Percentiles rank a stretch among this genome's conserved stretches.
Evolutionary conservation across 192 early-diverging fungal species (phyloP).

Genomic region (Kappamyces sp.): DNA sequence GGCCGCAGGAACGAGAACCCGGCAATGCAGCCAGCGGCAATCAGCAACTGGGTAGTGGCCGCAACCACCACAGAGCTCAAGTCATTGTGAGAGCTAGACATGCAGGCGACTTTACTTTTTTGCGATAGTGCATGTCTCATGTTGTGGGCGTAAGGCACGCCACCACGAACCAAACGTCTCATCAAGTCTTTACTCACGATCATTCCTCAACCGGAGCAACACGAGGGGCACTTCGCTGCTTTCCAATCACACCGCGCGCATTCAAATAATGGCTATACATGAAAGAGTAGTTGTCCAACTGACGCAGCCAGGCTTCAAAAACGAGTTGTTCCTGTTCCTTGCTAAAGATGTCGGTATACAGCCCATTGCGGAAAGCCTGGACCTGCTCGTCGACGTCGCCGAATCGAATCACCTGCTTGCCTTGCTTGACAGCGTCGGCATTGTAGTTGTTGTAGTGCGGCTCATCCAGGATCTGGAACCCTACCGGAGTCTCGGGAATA

Average conservation of each 20-base stretch:
- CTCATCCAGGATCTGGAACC: constrained; percentile 24
- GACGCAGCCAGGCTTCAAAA: neutral
- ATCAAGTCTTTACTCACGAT: neutral
- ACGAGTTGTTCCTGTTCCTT: neutral
- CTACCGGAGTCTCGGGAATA: constrained; percentile 29
- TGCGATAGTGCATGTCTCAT: too few relatives aligned
- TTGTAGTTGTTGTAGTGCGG: constrained; percentile 12
- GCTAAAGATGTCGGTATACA: neutral
- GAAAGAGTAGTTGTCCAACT: constrained; percentile 1
- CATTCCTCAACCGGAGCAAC: neutral
- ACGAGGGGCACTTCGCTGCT: neutral
- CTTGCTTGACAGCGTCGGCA: neutral
- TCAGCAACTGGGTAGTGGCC: constrained; percentile 17
- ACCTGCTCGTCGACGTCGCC: neutral
- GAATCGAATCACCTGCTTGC: constrained; percentile 2
- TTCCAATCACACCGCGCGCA: neutral
- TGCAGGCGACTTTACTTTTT: too few relatives aligned
- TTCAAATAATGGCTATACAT: constrained; percentile 6
- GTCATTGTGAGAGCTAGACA: neutral
- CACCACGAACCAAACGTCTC: neutral
- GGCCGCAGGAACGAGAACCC: constrained; percentile 40
- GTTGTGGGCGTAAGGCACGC: neutral
- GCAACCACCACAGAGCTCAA: constrained; percentile 18
- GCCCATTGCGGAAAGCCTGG: neutral
- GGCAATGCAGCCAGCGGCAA: constrained; percentile 30